phyloP scores from a whole-genome alignment of 768 basidiomycete species.

The Leccinum variicolor region DNA sequence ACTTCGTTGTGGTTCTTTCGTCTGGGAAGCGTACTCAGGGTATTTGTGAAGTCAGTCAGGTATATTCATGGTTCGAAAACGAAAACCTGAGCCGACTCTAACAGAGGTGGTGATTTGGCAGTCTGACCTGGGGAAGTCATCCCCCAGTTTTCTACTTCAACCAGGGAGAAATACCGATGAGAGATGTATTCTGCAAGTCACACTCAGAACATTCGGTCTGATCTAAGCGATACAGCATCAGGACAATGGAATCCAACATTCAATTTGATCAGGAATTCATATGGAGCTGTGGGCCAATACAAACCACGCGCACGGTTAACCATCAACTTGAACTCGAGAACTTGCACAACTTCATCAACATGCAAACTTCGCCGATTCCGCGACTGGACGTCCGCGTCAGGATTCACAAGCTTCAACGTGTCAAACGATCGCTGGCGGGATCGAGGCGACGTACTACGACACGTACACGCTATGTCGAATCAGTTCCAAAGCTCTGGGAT shows the following conservation, averaged over 20 bases:
- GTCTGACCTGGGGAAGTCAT: not conserved
- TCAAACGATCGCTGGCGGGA: not conserved
- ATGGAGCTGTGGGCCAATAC: conserved; percentile 1
- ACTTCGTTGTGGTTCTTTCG: not conserved
- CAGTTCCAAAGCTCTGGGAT: conserved; percentile 19
- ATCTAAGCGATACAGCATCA: not conserved
- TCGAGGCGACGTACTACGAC: not conserved
- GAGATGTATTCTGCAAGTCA: not conserved
- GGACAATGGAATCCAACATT: conserved; percentile 3
- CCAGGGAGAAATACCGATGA: not conserved
- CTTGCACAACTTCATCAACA: conserved; percentile 1
- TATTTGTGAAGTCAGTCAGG: too few species aligned
- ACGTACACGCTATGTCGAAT: not conserved
- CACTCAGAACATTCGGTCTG: not conserved
- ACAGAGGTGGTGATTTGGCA: not conserved
- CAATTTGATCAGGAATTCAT: not conserved
- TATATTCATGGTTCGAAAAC: too few species aligned
- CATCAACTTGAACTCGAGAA: not conserved
- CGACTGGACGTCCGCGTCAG: not conserved
- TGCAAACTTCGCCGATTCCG: conserved; percentile 4
- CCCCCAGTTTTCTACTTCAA: not conserved
- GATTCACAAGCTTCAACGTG: not conserved
- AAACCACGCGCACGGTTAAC: not conserved
- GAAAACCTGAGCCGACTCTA: not conserved
- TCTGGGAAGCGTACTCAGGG: too few species aligned